Evolutionary conservation across 192 early-diverging fungal genomes (phyloP), one percentile per base, ranked within the genome.

Genomic region (Geranomyces michiganensis): DNA sequence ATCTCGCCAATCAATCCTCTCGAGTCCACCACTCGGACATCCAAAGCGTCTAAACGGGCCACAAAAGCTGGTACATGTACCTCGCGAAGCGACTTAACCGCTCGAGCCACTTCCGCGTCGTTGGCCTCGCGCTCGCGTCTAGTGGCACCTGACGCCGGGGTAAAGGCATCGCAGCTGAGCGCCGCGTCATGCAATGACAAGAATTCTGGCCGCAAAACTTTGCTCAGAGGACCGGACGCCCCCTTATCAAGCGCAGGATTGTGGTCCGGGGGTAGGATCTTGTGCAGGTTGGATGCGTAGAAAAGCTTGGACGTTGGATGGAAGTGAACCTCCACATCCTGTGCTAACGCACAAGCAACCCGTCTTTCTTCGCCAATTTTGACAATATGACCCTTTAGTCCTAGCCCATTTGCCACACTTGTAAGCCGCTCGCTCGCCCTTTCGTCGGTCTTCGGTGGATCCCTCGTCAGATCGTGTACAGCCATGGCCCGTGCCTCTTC

Each of bases 161-260:
- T 79, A 29, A 86, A 79, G 2, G 74, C 84, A 55, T 86, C 84
- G 31, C 41, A 58, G 10, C 63, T 67, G 9, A 80, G 46, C 5
- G 72, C n/a, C 6, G 51, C 32, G 5, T 62, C 44, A 68, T 84
- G 79, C 0, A 63, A 31, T 53, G 56, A 49, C 3, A 87, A 19
- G 71, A 85, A 85, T 62, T 87, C 85, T 1, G 85, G 79, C 15
- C 85, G 71, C 14, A 87, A 71, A 14, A 84, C 76, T 8, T 67
- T 45, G 62, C 19, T 58, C 2, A 45, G 58, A 30, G 31, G 58
- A 60, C 22, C 17, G 26, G 58, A 2, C 27, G 26, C 22, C 9
- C 6, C 14, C 6, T 15, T 31, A 4, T 41, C 33, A 30, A 48
- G 61, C n/a, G 45, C 29, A 51, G 63, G 71, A 59, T 68, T 44